phyloP scores from a whole-genome alignment of 1,284 basidiomycete species.

The Amylostereum areolatum region DNA sequence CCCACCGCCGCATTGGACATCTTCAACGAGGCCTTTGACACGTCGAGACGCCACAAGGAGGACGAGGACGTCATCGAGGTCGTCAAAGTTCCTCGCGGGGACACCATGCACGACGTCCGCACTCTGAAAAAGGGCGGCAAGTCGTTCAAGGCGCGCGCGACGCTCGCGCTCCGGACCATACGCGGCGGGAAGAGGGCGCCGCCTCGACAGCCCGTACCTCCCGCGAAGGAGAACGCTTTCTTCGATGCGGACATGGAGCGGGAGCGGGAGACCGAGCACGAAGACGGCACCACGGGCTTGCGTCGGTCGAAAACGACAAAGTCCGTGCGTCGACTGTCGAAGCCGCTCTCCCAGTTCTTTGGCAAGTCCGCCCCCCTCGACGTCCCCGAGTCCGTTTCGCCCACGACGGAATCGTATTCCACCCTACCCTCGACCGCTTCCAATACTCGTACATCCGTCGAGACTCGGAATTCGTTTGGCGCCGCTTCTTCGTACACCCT shows the following conservation, averaged over 20 bases:
- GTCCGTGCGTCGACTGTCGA: neutral
- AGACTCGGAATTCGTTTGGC: neutral
- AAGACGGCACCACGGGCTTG: constrained; percentile 4
- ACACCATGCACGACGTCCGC: constrained; percentile 26
- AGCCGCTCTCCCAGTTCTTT: constrained; percentile 9
- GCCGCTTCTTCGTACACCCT: constrained; percentile 4
- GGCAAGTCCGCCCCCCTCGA: neutral
- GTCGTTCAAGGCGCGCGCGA: constrained; percentile 53
- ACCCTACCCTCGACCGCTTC: neutral
- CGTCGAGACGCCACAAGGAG: constrained; percentile 24
- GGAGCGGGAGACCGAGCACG: neutral
- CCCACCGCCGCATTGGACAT: neutral
- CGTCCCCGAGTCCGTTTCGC: neutral
- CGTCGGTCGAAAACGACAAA: neutral
- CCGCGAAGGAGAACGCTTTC: constrained; percentile 6
- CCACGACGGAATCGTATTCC: neutral
- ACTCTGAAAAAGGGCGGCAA: constrained; percentile 35
- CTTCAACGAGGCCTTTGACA: constrained; percentile 15
- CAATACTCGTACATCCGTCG: constrained; percentile 1
- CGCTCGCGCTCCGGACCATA: constrained; percentile 56
- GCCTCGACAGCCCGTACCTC: constrained; percentile 4
- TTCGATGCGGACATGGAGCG: neutral
- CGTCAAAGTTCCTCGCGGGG: constrained; percentile 51
- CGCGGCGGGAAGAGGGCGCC: constrained; percentile 41
- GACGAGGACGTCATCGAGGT: constrained; percentile 59